Conservation (phyloP, 73 alveolate genomes). For the Paramecium tetraurelia region DNA sequence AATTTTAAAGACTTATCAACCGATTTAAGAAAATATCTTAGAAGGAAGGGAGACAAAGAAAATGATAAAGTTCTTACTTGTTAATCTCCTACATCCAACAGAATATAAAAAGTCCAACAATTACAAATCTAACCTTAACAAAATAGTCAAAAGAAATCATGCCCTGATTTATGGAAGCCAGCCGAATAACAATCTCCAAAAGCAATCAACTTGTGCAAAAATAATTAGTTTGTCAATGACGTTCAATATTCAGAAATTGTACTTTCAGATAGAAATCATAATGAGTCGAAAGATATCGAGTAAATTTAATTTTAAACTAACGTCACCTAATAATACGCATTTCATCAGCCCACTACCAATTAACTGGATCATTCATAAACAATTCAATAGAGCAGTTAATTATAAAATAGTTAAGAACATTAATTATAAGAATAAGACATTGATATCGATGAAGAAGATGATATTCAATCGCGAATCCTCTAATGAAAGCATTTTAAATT, state of each 20-base stretch:
- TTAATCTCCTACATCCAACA: constrained; percentile 22
- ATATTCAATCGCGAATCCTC: constrained; percentile 5
- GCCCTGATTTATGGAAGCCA: constrained; percentile 41
- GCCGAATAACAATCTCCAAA: background rate
- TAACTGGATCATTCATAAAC: background rate
- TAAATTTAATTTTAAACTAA: background rate
- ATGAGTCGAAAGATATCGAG: background rate
- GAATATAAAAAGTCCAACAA: background rate
- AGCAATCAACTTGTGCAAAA: background rate
- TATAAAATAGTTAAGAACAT: background rate
- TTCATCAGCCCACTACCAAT: background rate
- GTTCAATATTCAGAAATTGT: constrained; percentile 22
- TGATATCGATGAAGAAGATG: background rate
- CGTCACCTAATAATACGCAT: background rate
- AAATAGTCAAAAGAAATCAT: constrained; percentile 28
- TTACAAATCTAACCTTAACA: background rate
- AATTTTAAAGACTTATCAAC: constrained; percentile 7
- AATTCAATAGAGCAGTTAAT: background rate
- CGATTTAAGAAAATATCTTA: constrained; percentile 22
- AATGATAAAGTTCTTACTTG: constrained; percentile 16
- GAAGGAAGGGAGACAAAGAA: constrained; percentile 30
- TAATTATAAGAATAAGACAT: background rate
- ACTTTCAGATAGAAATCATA: background rate
- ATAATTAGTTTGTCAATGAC: background rate
- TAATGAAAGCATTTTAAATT: background rate